Evolutionary conservation across 306 rosid genomes (phyloP), one percentile per base, ranked within the genome.

Genomic region (Glycine latifolia): DNA sequence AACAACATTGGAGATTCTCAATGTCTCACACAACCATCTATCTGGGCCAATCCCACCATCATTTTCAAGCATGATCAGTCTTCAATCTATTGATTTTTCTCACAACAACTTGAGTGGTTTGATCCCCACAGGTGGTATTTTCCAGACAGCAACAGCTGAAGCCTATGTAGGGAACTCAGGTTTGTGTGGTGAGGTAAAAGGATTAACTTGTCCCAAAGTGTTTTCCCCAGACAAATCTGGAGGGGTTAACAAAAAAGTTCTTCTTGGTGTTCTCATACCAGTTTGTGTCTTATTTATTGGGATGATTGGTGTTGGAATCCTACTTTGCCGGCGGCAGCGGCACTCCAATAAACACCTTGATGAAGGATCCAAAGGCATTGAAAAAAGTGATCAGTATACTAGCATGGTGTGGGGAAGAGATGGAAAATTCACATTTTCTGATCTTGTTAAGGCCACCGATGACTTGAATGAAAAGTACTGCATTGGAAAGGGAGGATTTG

Each of bases 401-500:
- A 17, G 54, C 43, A 16, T 56, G 59, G 81, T 85, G 65, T 83
- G 88, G 87, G 85, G 67, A 67, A 87, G 77, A 62, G 85, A 90
- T 13, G 85, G 67, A 35, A 83, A 81, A 41, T 84, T 87, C 85
- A 81, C 78, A 26, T 92, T 89, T 44, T 4, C 86, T 39, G 89
- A 87, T 49, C 75, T 90, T 49, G 87, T 85, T 31, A 91, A 84
- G 75, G 93, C 89, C 67, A 91, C 92, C 0, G 67, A 84, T 20
- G 86, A 91, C 85, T 91, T 92, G 71, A 66, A 81, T 16, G 93
- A 91, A 33, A 85, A 80, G 39, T 81, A 82, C 77, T 91, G 91
- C 89, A 84, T 92, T 48, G 97, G 93, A 73, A 88, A 83, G 77
- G 95, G 95, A 82, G 97, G 97, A 67, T 88, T 82, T 62, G 97